Percentiles rank a stretch among this genome's conserved stretches.
phyloP scores from a whole-genome alignment of 345 rosid genomes.

The Hibiscus tridactylites region DNA sequence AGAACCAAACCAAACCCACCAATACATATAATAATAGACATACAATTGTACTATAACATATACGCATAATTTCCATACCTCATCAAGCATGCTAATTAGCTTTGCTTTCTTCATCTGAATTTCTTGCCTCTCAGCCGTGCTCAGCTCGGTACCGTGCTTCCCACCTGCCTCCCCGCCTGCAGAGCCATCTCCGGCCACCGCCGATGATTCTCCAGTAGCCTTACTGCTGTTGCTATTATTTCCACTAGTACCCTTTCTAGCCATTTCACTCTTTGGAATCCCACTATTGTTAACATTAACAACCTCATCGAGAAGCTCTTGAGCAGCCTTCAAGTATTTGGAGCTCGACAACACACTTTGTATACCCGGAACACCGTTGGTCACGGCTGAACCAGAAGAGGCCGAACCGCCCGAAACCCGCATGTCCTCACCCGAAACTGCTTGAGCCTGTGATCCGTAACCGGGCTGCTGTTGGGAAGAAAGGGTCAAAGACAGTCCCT shows the following conservation, averaged over 20 bases:
- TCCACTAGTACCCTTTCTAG: constrained; percentile 35
- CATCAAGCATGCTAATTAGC: constrained; percentile 83
- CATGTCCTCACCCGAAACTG: constrained; percentile 37
- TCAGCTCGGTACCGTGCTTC: constrained; percentile 51
- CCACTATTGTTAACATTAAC: constrained; percentile 57
- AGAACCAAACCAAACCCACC: constrained; percentile 6
- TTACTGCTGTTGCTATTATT: constrained; percentile 23
- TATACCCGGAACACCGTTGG: constrained; percentile 57
- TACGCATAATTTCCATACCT: constrained; percentile 36
- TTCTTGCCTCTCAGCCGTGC: constrained; percentile 92
- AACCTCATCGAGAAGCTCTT: constrained; percentile 90
- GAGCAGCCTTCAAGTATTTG: constrained; percentile 87
- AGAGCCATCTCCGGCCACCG: constrained; percentile 39
- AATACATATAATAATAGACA: background rate
- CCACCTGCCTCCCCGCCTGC: constrained; percentile 39
- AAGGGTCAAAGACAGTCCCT: constrained; percentile 72
- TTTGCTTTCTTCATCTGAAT: constrained; percentile 98
- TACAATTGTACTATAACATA: background rate
- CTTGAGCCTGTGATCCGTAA: constrained; percentile 45
- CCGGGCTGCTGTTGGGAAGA: constrained; percentile 78
- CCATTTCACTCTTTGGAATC: constrained; percentile 25
- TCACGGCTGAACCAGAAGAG: constrained; percentile 69
- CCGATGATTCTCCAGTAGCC: constrained; percentile 49
- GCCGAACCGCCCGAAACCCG: constrained; percentile 48
- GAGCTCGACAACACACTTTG: constrained; percentile 69